These are phyloP conservation scores for Quercus lobata DNA, from an alignment of 331 rosid species.

Conservation along the genomic window DNA sequence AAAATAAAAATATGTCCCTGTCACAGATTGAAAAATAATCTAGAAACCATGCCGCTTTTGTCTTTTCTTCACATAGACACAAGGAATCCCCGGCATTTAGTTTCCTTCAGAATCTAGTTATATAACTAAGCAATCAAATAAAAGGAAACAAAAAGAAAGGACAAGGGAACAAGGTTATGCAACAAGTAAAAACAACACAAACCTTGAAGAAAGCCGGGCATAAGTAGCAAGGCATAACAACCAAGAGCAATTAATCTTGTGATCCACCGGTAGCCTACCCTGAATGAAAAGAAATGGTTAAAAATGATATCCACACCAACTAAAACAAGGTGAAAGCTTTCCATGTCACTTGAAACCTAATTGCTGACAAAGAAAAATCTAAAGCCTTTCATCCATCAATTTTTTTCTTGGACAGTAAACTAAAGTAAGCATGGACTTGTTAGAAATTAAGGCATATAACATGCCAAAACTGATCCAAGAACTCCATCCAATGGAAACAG, in stretches of 20 bases:
- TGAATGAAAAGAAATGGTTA: constrained; percentile 44
- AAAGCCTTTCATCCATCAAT: neutral
- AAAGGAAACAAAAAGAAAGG: neutral
- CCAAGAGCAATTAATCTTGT: constrained; percentile 57
- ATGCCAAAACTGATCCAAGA: neutral
- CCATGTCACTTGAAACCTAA: neutral
- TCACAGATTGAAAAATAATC: neutral
- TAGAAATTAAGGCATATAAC: neutral
- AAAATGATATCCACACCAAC: constrained; percentile 4
- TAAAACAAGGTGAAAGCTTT: neutral
- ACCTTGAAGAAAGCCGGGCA: constrained; percentile 98
- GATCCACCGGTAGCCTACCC: constrained; percentile 97
- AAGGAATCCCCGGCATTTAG: neutral
- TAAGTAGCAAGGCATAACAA: constrained; percentile 73
- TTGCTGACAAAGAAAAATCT: neutral
- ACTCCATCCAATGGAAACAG: neutral
- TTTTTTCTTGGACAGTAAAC: neutral
- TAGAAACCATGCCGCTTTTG: neutral
- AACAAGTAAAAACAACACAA: constrained; percentile 4
- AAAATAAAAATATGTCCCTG: neutral
- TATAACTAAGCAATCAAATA: neutral
- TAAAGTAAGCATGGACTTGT: neutral
- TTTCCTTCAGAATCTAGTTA: neutral
- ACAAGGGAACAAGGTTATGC: neutral
- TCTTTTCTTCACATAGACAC: neutral